Conservation (phyloP, 2,329 filamentous ascomycete genomes). For the Penicillium psychrosexuale region DNA sequence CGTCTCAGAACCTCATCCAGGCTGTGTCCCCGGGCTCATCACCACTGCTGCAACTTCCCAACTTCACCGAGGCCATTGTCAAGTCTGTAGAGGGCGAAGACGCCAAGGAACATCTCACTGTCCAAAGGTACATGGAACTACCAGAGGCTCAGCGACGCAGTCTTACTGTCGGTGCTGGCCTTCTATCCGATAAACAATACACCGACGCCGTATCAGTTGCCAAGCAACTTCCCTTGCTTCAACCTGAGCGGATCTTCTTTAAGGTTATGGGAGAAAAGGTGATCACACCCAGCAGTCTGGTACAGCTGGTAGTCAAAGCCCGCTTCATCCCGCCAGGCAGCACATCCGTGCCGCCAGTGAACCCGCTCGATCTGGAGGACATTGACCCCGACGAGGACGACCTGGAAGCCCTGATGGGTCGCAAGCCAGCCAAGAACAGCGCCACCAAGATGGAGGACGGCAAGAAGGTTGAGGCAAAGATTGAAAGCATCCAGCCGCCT, state of each 20-base stretch:
- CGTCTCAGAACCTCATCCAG: slow-evolving; percentile 85
- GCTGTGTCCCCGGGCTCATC: slow-evolving; percentile 79
- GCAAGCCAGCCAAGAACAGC: slow-evolving; percentile 62
- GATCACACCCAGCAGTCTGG: slow-evolving; percentile 87
- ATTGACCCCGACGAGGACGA: slow-evolving; percentile 91
- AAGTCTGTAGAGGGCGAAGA: slow-evolving; percentile 52
- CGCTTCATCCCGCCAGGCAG: slow-evolving; percentile 87
- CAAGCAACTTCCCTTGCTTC: slow-evolving; percentile 76
- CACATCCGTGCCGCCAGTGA: slow-evolving; percentile 68
- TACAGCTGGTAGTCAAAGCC: slow-evolving; percentile 91
- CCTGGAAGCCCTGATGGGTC: slow-evolving; percentile 76
- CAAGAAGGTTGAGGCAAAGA: slow-evolving; percentile 55
- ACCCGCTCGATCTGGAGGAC: slow-evolving; percentile 80
- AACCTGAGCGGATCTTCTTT: slow-evolving; percentile 92
- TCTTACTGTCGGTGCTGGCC: slow-evolving; percentile 65
- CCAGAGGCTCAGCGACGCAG: slow-evolving; percentile 70
- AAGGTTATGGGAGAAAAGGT: slow-evolving; percentile 94
- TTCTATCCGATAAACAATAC: slow-evolving; percentile 75
- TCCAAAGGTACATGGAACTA: slow-evolving; percentile 87
- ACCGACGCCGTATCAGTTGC: slow-evolving; percentile 71
- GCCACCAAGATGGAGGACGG: slow-evolving; percentile 57
- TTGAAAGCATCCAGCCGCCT: slow-evolving; percentile 68
- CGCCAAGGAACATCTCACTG: slow-evolving; percentile 68
- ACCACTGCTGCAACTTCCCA: slow-evolving; percentile 85
- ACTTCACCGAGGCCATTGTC: slow-evolving; percentile 67